Conservation (phyloP, 805 yeast genomes). For the Metschnikowia henanensis region DNA sequence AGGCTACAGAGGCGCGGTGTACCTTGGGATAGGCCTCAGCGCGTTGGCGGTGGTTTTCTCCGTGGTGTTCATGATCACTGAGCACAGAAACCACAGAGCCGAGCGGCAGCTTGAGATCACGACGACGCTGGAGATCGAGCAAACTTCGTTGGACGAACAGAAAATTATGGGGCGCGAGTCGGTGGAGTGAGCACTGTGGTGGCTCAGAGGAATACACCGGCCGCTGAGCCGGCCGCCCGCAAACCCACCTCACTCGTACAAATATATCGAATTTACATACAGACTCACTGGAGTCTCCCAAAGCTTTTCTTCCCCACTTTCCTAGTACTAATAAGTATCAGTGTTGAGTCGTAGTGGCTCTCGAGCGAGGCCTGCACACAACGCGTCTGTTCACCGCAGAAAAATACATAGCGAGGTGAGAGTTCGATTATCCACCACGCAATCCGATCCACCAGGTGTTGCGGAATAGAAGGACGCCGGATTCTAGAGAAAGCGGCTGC, state of each 20-base stretch:
- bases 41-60: conserved; percentile 42
- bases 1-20: conserved; percentile 58
- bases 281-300: too few species aligned
- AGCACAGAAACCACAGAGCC: conserved; percentile 6
- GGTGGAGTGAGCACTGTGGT: too few species aligned
- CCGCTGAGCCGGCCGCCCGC: too few species aligned
- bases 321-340: too few species aligned
- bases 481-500: not conserved
- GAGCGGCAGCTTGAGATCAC: not conserved
- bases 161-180: too few species aligned
- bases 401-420: conserved; percentile 1
- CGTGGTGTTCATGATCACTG: conserved; percentile 22
- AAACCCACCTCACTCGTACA: too few species aligned
- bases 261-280: too few species aligned
- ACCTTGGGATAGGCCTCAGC: conserved; percentile 62
- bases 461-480: not conserved
- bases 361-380: conserved; percentile 1
- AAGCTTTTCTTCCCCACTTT: too few species aligned
- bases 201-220: too few species aligned
- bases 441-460: conserved; percentile 1
- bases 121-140: not conserved
- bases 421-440: not conserved
- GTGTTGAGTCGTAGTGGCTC: too few species aligned
- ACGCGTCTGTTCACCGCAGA: conserved; percentile 2
- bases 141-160: not conserved